A percentile compares a stretch with the other conserved stretches of the same genome.
Evolutionary conservation across 495 filamentous ascomycete genomes (phyloP).

Genomic region (Aspergillus diversus): DNA sequence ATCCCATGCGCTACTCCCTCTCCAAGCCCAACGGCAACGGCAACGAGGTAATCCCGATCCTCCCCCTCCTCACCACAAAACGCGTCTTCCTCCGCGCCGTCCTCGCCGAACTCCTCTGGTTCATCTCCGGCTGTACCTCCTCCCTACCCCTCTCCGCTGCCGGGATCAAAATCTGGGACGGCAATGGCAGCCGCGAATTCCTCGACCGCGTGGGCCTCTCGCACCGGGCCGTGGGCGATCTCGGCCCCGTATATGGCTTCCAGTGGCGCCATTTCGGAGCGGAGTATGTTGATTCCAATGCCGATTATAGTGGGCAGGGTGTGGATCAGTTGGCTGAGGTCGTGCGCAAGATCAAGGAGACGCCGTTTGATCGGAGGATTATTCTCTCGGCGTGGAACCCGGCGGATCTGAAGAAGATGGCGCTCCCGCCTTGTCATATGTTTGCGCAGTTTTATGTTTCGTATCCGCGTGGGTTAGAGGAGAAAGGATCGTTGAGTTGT

Average conservation of each 20-base stretch:
- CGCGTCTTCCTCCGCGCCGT: slow-evolving; percentile 93
- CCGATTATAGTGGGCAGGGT: slow-evolving; percentile 86
- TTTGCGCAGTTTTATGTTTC: slow-evolving; percentile 98
- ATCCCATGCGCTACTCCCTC: slow-evolving; percentile 83
- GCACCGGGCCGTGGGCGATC: slow-evolving; percentile 80
- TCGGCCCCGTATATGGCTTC: slow-evolving; percentile 97
- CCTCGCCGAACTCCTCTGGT: slow-evolving; percentile 95
- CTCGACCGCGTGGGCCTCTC: slow-evolving; percentile 82
- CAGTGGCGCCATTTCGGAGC: slow-evolving; percentile 99
- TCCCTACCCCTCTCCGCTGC: slow-evolving; percentile 70
- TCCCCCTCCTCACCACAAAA: slow-evolving; percentile 95
- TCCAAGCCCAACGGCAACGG: slow-evolving; percentile 53
- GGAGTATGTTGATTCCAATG: slow-evolving; percentile 73
- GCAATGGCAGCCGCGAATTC: slow-evolving; percentile 87
- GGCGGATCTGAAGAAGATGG: slow-evolving; percentile 83
- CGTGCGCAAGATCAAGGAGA: slow-evolving; percentile 75
- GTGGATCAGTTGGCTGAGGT: slow-evolving; percentile 91
- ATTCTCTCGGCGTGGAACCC: slow-evolving; percentile 95
- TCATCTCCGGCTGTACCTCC: slow-evolving; percentile 82
- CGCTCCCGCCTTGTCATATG: slow-evolving; percentile 96
- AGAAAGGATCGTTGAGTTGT: slow-evolving; percentile 73
- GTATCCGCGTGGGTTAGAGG: slow-evolving; percentile 55
- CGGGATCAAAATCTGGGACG: slow-evolving; percentile 97
- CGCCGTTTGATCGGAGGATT: slow-evolving; percentile 86
- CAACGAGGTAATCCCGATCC: slow-evolving; percentile 54